Base-by-base conservation (phyloP, 2,329 filamentous ascomycete genomes). In the Fonsecaea pedrosoi region DNA sequence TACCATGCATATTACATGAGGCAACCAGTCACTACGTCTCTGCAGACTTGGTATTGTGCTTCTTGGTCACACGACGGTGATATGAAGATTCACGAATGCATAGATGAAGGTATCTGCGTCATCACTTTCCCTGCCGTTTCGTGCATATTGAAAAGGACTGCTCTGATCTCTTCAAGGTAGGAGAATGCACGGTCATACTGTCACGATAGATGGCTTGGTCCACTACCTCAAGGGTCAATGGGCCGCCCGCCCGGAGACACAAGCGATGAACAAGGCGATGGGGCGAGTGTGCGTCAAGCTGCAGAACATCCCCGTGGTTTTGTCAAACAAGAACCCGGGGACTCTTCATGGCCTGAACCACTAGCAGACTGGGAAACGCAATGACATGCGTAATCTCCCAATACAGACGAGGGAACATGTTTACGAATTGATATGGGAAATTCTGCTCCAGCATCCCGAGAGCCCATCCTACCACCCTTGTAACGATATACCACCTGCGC, bases 351-450 rank as follows among this genome's bases (percentile, higher is more conserved):
- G 80, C 78, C 3, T 78, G 78, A 12, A 71, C 73, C 12, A 70
- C 73, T 48, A 73, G 74, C 54, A 80, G 80, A 6, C 70, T 82
- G 5, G 80, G 81, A 54, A 74, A 77, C 61, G 75, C 78, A 37
- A 71, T 81, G 0, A 73, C 75, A 15, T 68, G 73, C 32, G 77
- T 81, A 37, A 77, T 82, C 54, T 82, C 76, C 1, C 25, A 25
- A 25, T 25, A 25, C 25, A 25, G 25, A 3, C 25, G 25, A 25
- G 25, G 25, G 25, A 25, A 25, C 25, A 25, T 25, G 25, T 25
- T 25, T 25, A 25, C 25, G 25, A 25, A 25, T 25, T 25, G 25
- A 25, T 25, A 25, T 25, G 25, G 25, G 25, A 25, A 25, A 25
- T 25, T 25, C 25, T 25, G 25, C 25, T 25, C 25, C 25, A 25